phyloP scores from a whole-genome alignment of 2,329 filamentous ascomycete genomes.

The Chaetomium globosum region DNA sequence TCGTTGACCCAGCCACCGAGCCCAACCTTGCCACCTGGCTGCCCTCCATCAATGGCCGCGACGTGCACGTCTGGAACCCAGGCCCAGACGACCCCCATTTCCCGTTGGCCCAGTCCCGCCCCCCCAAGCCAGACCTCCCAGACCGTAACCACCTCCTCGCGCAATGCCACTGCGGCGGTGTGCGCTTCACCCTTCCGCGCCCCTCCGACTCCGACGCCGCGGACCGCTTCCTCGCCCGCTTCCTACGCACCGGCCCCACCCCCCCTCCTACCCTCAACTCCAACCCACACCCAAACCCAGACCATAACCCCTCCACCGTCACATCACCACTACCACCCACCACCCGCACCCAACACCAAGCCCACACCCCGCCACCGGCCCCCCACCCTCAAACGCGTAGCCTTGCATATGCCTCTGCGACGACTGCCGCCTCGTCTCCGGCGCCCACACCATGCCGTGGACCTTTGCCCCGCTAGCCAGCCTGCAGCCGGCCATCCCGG shows the following conservation, averaged over 20 bases:
- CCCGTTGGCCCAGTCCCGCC: slow-evolving; percentile 23
- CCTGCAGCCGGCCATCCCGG: slow-evolving; percentile 44
- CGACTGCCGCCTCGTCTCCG: slow-evolving; percentile 50
- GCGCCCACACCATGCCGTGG: slow-evolving; percentile 50
- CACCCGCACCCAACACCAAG: neutral
- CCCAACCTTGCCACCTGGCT: slow-evolving; percentile 46
- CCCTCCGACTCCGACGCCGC: slow-evolving; percentile 42
- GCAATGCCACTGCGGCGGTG: slow-evolving; percentile 52
- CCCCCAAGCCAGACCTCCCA: slow-evolving; percentile 41
- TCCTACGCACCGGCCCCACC: slow-evolving; percentile 41
- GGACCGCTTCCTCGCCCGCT: slow-evolving; percentile 41
- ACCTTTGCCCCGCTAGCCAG: slow-evolving; percentile 45
- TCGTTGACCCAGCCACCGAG: slow-evolving; percentile 44
- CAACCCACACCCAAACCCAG: neutral
- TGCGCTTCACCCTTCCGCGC: slow-evolving; percentile 50
- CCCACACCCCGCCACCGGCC: neutral
- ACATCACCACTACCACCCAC: neutral
- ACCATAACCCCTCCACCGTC: neutral
- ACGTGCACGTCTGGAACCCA: slow-evolving; percentile 46
- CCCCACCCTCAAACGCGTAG: slow-evolving; percentile 49
- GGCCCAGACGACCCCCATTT: slow-evolving; percentile 38
- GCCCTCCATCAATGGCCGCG: slow-evolving; percentile 39
- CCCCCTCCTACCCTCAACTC: neutral
- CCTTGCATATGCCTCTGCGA: slow-evolving; percentile 47
- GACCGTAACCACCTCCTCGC: slow-evolving; percentile 45